Evolutionary conservation across 23 red algal species (phyloP).

Genomic region (Cyanidium caldarium): DNA sequence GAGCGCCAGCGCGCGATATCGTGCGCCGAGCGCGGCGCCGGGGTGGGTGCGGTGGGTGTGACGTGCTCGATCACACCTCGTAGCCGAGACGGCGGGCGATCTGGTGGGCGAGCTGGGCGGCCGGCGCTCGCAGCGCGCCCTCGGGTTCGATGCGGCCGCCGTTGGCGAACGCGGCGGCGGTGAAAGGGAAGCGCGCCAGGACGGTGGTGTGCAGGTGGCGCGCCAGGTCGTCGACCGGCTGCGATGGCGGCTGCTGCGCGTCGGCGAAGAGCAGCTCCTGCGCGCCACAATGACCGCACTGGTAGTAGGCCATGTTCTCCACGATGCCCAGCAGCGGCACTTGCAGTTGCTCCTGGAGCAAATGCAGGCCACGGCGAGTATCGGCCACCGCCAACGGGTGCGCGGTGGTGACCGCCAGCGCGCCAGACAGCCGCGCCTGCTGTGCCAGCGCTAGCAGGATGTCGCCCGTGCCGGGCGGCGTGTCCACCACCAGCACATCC

Average conservation of each 20-base stretch:
- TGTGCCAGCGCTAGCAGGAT: conserved; percentile 16
- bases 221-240: not conserved
- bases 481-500: conserved; percentile 24
- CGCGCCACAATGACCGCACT: conserved; percentile 12
- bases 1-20: no score
- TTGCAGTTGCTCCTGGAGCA: conserved; percentile 8
- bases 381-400: conserved; percentile 17
- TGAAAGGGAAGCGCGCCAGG: not conserved
- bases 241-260: not conserved
- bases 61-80: not conserved
- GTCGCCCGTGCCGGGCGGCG: conserved; percentile 30
- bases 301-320: conserved; percentile 27
- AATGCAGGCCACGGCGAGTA: conserved; percentile 5
- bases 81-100: not conserved
- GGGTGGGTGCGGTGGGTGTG: no score
- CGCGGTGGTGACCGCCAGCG: conserved; percentile 22
- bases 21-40: no score
- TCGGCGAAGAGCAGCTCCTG: conserved; percentile 14
- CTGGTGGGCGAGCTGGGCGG: not conserved
- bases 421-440: conserved; percentile 9
- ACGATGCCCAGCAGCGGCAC: conserved; percentile 30
- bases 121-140: not conserved
- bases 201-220: not conserved
- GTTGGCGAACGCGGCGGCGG: not conserved
- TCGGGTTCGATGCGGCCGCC: not conserved